A percentile compares a stretch with the other conserved stretches of the same genome.
Conservation (phyloP, 2,329 filamentous ascomycete species). For the Exophiala mesophila region DNA sequence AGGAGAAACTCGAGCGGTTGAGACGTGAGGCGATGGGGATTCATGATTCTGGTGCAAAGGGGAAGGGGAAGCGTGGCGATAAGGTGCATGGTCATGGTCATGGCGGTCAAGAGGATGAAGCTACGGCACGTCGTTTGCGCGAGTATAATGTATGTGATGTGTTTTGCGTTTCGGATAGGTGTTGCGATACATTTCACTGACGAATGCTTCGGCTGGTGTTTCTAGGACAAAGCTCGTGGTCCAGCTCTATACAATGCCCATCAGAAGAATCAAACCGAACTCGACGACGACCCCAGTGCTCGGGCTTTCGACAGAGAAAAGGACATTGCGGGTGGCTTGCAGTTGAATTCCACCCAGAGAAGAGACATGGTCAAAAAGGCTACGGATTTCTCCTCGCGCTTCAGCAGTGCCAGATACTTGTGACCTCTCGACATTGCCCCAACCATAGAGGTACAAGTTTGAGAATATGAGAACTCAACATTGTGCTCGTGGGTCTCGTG, state of each 20-base stretch:
- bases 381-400: conserved; percentile 74
- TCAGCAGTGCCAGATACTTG: conserved; percentile 66
- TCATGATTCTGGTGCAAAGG: conserved; percentile 28
- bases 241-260: conserved; percentile 59
- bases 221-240: conserved; percentile 50
- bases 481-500: no score
- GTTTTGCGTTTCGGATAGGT: no score
- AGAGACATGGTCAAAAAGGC: conserved; percentile 75
- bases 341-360: conserved; percentile 67
- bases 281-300: conserved; percentile 86
- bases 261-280: conserved; percentile 43
- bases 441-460: no score
- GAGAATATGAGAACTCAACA: no score
- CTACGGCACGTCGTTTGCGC: conserved; percentile 43
- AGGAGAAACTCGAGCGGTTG: conserved; percentile 75
- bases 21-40: conserved; percentile 79
- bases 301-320: conserved; percentile 87
- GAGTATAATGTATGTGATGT: conserved; percentile 55
- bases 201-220: conserved; percentile 1
- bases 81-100: conserved; percentile 24
- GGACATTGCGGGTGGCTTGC: conserved; percentile 75
- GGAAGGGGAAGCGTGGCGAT: conserved; percentile 16
- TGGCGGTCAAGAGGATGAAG: conserved; percentile 1
- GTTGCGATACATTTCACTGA: no score
- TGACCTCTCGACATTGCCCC: no score